phyloP scores from a whole-genome alignment of 192 early-diverging fungal genomes.

The Coemansia sp. region DNA sequence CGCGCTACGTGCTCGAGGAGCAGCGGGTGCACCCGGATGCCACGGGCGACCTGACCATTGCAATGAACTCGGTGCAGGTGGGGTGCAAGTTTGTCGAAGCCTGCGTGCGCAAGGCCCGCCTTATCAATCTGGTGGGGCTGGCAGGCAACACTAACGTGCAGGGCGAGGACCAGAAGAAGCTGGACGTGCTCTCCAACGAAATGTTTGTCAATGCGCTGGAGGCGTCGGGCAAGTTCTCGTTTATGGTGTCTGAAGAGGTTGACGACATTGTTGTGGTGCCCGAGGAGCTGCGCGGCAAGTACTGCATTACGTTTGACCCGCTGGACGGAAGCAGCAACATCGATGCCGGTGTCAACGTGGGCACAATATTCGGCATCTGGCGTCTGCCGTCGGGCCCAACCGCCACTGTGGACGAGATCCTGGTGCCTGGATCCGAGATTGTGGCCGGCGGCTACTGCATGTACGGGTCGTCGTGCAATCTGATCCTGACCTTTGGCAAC shows the following conservation, averaged over 20 bases:
- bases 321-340: slow-evolving; percentile 97
- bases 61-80: slow-evolving; percentile 85
- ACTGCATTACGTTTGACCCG: slow-evolving; percentile 97
- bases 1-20: slow-evolving; percentile 85
- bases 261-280: slow-evolving; percentile 90
- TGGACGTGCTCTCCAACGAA: slow-evolving; percentile 95
- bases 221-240: slow-evolving; percentile 82
- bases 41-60: slow-evolving; percentile 90
- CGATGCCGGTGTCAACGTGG: slow-evolving; percentile 96
- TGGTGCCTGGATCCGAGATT: slow-evolving; percentile 88
- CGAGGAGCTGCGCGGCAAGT: slow-evolving; percentile 75
- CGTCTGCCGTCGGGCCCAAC: slow-evolving; percentile 58
- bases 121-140: slow-evolving; percentile 92
- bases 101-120: slow-evolving; percentile 92
- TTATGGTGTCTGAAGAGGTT: slow-evolving; percentile 96
- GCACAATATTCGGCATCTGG: slow-evolving; percentile 99
- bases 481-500: slow-evolving; percentile 75
- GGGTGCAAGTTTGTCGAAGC: slow-evolving; percentile 98
- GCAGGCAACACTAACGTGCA: slow-evolving; percentile 88
- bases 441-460: slow-evolving; percentile 96
- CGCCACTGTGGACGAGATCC: slow-evolving; percentile 69
- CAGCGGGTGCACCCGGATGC: slow-evolving; percentile 85
- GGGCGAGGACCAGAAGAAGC: slow-evolving; percentile 93
- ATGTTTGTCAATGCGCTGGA: slow-evolving; percentile 95
- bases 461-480: slow-evolving; percentile 88